Conservation (phyloP, 2,329 filamentous ascomycete species). For the Corynespora cassiicola region DNA sequence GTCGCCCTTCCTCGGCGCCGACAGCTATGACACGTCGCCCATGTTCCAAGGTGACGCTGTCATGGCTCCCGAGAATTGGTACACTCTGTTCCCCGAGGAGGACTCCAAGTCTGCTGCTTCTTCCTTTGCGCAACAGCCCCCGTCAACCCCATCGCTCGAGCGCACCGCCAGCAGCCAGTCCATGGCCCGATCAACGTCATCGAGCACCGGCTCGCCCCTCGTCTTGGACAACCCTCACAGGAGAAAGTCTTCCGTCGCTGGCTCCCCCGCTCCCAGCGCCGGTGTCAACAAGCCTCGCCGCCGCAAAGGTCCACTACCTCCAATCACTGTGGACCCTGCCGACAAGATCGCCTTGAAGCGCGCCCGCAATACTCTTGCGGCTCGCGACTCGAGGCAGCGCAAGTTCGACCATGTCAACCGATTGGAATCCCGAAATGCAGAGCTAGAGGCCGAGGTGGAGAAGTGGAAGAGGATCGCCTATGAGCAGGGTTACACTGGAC, state of each 20-base stretch:
- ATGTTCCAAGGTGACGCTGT: conserved; percentile 68
- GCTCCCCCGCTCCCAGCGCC: conserved; percentile 68
- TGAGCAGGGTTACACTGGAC: conserved; percentile 45
- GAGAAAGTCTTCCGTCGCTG: conserved; percentile 49
- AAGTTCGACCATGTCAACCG: conserved; percentile 80
- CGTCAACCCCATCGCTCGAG: conserved; percentile 43
- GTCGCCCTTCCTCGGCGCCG: conserved; percentile 74
- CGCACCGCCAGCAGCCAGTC: conserved; percentile 49
- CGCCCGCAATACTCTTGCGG: conserved; percentile 90
- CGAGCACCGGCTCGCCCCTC: conserved; percentile 44
- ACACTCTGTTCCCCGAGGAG: conserved; percentile 71
- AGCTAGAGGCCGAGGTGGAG: conserved; percentile 63
- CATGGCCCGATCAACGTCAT: conserved; percentile 42
- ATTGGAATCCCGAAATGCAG: conserved; percentile 75
- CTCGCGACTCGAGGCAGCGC: conserved; percentile 88
- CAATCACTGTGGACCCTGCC: conserved; percentile 75
- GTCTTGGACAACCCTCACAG: conserved; percentile 44
- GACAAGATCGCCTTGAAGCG: conserved; percentile 89
- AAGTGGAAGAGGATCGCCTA: conserved; percentile 50
- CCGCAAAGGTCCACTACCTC: conserved; percentile 80
- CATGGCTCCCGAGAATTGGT: conserved; percentile 70
- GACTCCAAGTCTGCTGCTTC: conserved; percentile 35
- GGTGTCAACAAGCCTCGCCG: conserved; percentile 74
- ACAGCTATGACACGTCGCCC: conserved; percentile 79
- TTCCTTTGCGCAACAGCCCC: conserved; percentile 26